Base-by-base conservation (phyloP, 192 early-diverging fungal genomes). In the Coemansia sp. region DNA sequence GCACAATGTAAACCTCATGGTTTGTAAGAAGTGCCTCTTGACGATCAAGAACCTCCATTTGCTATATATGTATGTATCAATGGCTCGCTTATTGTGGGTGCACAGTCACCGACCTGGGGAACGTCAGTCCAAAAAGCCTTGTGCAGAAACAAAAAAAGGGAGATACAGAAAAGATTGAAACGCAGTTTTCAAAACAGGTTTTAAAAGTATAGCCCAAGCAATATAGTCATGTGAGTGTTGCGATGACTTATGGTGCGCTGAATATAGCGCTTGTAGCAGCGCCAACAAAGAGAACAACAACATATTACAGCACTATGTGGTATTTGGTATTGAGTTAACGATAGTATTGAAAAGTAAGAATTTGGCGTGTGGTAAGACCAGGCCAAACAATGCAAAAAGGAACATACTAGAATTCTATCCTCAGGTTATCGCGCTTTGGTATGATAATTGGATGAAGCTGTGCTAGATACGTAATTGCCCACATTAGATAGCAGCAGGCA, bases 381-480 rank as follows among this genome's bases (percentile, higher is more conserved):
- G 32, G 32, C 32, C 7, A 26, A 12, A 54, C 52, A 26, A 54
- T 3, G n/a, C 48, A 50, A 50, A 45, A 45, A 3, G 26, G 21
- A 54, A 18, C 38, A 40, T 45, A 32, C 56, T 76, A 76, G 68
- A 81, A 26, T 56, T 81, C 79, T 56, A 81, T 65, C 69, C 88
- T 79, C 65, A 92, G 72, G 74, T 90, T 87, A 52, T 84, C 85
- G 40, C 90, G 87, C 72, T 86, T 90, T 5, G 94, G 94, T 18
- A 85, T 77, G 49, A 95, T 85, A 40, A 95, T 82, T 21, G 94
- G 94, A 66, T 95, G 85, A 6, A 94, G 75, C 86, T 95, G 94
- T 43, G 92, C 92, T 57, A 95, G 75, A 72, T 94, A 95, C 39
- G 92, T 94, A 63, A 95, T 84, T 0, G 91, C 92, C 94, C 94